Conservation (phyloP, 192 early-diverging fungal genomes). For the Chytriomyces sp. region DNA sequence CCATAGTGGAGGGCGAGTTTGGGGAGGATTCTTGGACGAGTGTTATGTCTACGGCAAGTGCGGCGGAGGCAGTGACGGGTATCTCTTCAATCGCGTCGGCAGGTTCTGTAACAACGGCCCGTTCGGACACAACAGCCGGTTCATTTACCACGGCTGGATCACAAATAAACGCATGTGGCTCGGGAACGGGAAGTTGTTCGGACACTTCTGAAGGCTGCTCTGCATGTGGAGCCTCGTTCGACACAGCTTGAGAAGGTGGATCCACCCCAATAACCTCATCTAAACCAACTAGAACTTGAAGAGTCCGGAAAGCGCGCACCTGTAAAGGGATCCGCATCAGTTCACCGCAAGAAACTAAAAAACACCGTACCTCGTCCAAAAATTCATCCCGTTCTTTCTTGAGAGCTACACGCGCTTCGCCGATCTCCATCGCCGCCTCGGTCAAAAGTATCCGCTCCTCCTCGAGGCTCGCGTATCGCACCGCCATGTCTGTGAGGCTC, state of each 20-base stretch:
- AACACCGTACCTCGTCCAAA: not conserved
- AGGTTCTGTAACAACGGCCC: not conserved
- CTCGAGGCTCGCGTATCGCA: not conserved
- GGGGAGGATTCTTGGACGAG: not conserved
- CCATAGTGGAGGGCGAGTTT: not conserved
- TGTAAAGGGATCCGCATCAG: no score
- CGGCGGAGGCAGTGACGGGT: not conserved
- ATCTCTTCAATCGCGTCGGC: not conserved
- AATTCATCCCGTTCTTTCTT: not conserved
- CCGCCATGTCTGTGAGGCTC: not conserved
- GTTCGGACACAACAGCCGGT: not conserved
- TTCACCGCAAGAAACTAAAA: no score
- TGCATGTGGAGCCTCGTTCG: not conserved
- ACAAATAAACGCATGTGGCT: no score
- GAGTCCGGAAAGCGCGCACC: not conserved
- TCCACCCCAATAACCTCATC: not conserved
- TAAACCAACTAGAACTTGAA: not conserved
- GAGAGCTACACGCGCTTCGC: not conserved
- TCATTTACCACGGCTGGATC: not conserved
- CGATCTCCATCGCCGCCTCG: not conserved
- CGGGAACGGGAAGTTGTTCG: no score
- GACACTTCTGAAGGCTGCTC: no score
- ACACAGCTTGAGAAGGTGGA: no score
- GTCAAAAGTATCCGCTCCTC: not conserved
- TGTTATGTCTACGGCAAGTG: not conserved